These are phyloP conservation scores for Cucumis variabilis DNA, from an alignment of 331 rosid genomes.

Conservation along the genomic window DNA sequence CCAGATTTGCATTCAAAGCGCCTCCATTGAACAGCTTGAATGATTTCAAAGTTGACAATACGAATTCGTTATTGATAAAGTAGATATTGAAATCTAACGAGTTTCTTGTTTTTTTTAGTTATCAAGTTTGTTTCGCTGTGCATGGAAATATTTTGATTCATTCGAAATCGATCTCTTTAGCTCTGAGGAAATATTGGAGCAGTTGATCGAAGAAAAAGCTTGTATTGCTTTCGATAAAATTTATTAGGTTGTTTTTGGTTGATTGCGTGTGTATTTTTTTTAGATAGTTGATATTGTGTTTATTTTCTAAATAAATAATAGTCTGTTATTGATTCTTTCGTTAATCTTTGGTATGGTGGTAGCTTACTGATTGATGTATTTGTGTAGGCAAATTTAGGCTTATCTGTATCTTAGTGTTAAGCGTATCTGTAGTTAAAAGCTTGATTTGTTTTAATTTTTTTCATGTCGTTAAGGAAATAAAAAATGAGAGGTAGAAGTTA, in stretches of 20 bases:
- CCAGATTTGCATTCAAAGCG: too few relatives aligned
- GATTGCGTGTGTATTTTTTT: not conserved
- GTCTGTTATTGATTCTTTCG: not conserved
- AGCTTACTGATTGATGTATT: not conserved
- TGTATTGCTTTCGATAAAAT: not conserved
- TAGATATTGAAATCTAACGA: too few relatives aligned
- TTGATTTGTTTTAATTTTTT: not conserved
- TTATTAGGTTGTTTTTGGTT: not conserved
- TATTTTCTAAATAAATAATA: not conserved
- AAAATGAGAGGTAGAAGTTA: constrained; percentile 70
- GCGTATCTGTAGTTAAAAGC: not conserved
- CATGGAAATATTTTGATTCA: not conserved
- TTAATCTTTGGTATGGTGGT: not conserved
- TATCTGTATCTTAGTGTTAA: not conserved
- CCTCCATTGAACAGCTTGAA: too few relatives aligned
- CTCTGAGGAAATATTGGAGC: not conserved
- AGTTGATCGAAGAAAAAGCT: not conserved
- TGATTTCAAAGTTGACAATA: too few relatives aligned
- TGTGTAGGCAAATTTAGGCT: not conserved
- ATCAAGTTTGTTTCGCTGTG: not conserved
- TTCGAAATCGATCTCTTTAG: not conserved
- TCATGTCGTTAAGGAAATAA: constrained; percentile 37
- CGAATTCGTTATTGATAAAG: too few relatives aligned
- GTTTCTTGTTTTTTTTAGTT: not conserved
- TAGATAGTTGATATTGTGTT: not conserved